Base-by-base conservation (phyloP, 106 monocot species). In the Xerophyta viscosa region DNA sequence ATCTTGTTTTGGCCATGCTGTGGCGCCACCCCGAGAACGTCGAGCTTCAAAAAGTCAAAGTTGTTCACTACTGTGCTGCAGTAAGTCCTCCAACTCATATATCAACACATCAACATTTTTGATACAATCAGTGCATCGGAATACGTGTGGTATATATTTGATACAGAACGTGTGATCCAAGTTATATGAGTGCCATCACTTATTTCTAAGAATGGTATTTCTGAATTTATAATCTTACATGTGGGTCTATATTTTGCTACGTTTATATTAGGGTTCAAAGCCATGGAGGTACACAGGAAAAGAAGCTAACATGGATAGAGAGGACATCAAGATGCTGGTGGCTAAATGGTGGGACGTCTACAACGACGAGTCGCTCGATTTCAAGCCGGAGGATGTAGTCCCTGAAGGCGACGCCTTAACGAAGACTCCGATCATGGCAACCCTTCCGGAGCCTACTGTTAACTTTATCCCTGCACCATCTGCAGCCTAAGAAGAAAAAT, bases 1-100 rank as follows among this genome's bases (percentile, higher is more conserved):
- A 80, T 57, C 57, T 85, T 27, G 84, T 85, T 3, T 29, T 85
- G 23, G 84, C 84, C 4, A 79, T 85, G 84, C 72, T 85, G 1
- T 85, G 84, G 84, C 63, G 84, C 26, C 84, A 85, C 44, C 84
- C 84, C 19, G 79, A 76, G 37, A 80, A 68, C 26, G 79, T 85
- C 1, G 64, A 79, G 29, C 66, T 83, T 8, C 60, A 78, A 27
- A 72, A 71, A 47, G 67, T 76, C 37, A 82, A 82, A 64, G 83
- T 83, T 25, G 84, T 85, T 21, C 84, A 85, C 69, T 85, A 85
- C 58, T 83, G 79, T 50, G 72, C 84, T 15, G 75, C 74, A 75
- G 77, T 83, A 31, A 46, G 72, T 80, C 1, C 2, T 10, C 7
- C n/a, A n/a, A n/a, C n/a, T n/a, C n/a, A n/a, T n/a, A n/a, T n/a